Conservation (phyloP, 2,329 filamentous ascomycete genomes). For the Alternaria gaisen region DNA sequence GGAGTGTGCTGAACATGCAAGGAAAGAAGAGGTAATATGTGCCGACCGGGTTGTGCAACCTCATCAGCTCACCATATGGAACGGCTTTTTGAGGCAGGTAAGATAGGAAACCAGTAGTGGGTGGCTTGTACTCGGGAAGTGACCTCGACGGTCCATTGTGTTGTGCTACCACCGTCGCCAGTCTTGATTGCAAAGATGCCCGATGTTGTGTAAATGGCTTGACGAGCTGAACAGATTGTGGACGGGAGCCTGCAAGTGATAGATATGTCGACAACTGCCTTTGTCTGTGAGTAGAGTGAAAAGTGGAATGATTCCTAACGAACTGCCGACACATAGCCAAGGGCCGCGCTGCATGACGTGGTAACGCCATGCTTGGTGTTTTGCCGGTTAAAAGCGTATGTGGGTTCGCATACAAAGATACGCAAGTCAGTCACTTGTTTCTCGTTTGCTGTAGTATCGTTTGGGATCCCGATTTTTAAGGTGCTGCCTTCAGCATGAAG, state of each 20-base stretch:
- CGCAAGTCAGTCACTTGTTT: neutral
- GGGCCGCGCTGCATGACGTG: neutral
- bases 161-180: conserved; percentile 26
- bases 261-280: neutral
- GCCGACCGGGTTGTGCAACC: conserved; percentile 81
- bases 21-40: conserved; percentile 88
- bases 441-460: neutral
- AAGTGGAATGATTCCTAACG: neutral
- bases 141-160: conserved; percentile 20
- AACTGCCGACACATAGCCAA: neutral
- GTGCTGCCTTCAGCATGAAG: neutral
- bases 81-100: conserved; percentile 73
- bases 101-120: conserved; percentile 75
- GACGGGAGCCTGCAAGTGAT: conserved; percentile 1
- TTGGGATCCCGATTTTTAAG: neutral
- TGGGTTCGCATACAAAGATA: neutral
- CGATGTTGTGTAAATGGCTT: conserved; percentile 1
- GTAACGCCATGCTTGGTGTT: conserved; percentile 4
- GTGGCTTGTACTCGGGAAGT: conserved; percentile 66
- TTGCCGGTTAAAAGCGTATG: neutral
- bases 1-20: conserved; percentile 82
- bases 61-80: conserved; percentile 82
- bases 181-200: conserved; percentile 9
- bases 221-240: conserved; percentile 20
- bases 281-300: neutral